phyloP scores from a whole-genome alignment of 106 monocot species.

The Dendrobium officinale region DNA sequence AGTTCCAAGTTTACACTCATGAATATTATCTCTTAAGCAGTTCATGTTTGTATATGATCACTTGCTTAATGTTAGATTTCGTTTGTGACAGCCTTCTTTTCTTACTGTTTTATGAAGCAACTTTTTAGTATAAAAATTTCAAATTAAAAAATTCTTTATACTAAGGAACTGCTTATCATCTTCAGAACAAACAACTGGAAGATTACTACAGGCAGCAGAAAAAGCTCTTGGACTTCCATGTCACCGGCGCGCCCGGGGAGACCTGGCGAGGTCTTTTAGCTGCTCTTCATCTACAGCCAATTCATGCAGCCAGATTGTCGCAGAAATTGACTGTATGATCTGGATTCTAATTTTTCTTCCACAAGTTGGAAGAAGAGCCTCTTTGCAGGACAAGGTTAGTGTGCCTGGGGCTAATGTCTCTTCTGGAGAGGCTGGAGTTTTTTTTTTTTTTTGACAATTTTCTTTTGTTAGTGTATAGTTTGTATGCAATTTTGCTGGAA shows the following conservation, averaged over 20 bases:
- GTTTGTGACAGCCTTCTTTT: too few species aligned
- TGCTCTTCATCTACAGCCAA: conserved; percentile 69
- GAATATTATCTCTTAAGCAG: too few species aligned
- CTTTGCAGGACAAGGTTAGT: background rate
- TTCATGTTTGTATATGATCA: too few species aligned
- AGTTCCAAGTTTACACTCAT: too few species aligned
- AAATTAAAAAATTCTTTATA: too few species aligned
- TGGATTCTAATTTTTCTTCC: background rate
- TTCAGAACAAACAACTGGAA: conserved; percentile 61
- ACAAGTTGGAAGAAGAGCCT: background rate
- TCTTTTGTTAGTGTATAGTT: conserved; percentile 1
- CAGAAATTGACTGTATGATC: conserved; percentile 42
- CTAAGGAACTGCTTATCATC: background rate
- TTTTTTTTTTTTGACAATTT: background rate
- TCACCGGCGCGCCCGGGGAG: conserved; percentile 48
- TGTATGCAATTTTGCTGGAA: conserved; percentile 15
- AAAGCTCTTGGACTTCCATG: conserved; percentile 69
- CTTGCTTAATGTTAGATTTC: too few species aligned
- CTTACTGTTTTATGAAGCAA: too few species aligned
- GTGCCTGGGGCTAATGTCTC: background rate
- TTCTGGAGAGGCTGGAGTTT: background rate
- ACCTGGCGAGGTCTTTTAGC: conserved; percentile 73
- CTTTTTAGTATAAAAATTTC: too few species aligned
- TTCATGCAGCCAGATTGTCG: conserved; percentile 35
- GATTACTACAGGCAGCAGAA: conserved; percentile 77